Conservation (phyloP, 1,284 basidiomycete genomes). For the Austroboletus novae-zelandiae region DNA sequence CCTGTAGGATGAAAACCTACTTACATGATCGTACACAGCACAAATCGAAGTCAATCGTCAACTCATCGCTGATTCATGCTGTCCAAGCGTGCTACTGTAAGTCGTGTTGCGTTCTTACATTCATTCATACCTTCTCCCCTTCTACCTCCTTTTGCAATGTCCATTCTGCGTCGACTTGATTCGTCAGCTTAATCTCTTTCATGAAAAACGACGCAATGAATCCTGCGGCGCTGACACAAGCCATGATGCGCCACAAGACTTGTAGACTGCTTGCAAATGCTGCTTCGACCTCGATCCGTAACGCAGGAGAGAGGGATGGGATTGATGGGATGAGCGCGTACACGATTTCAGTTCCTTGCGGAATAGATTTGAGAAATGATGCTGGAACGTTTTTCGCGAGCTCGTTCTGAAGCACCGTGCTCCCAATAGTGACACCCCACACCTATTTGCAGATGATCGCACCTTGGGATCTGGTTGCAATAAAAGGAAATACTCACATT, state of each 20-base stretch:
- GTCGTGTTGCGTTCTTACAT: too few species aligned
- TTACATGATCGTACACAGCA: too few species aligned
- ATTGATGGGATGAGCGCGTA: slow-evolving; percentile 9
- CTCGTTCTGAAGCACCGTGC: slow-evolving; percentile 32
- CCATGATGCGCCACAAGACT: slow-evolving; percentile 1
- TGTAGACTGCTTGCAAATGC: slow-evolving; percentile 5
- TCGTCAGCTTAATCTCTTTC: slow-evolving; percentile 1
- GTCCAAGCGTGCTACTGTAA: too few species aligned
- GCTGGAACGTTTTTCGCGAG: slow-evolving; percentile 24
- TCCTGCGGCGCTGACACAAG: background rate
- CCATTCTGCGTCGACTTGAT: slow-evolving; percentile 2
- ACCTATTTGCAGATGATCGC: slow-evolving; percentile 14
- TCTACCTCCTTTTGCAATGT: background rate
- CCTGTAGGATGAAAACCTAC: too few species aligned
- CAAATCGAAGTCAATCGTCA: too few species aligned
- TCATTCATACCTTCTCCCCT: background rate
- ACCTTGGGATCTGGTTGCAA: too few species aligned
- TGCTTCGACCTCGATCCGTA: background rate
- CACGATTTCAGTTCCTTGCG: slow-evolving; percentile 8
- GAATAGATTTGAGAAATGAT: slow-evolving; percentile 14
- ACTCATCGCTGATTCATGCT: too few species aligned
- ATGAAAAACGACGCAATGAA: slow-evolving; percentile 2
- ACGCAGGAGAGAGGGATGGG: background rate
- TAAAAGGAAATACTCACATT: background rate
- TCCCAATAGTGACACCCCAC: slow-evolving; percentile 34